phyloP scores from a whole-genome alignment of 495 filamentous ascomycete genomes.

The Hamigera avellanea region DNA sequence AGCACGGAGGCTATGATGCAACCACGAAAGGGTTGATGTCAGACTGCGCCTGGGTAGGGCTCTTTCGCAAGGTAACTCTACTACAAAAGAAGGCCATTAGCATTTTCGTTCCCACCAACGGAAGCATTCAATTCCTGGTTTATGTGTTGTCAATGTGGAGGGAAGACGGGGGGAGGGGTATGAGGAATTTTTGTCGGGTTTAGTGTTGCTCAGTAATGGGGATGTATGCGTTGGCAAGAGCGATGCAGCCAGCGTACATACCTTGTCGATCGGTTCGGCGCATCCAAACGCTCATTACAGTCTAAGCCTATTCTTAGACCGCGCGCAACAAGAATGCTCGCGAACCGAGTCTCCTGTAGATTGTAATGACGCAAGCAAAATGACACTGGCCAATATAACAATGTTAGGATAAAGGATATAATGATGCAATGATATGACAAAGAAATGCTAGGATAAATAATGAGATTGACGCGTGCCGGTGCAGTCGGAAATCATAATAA shows the following conservation, averaged over 20 bases:
- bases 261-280: conserved; percentile 31
- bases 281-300: conserved; percentile 12
- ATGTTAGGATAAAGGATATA: background rate
- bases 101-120: conserved; percentile 12
- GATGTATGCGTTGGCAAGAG: conserved; percentile 41
- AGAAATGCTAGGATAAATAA: conserved; percentile 9
- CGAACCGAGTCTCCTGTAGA: background rate
- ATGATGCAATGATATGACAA: conserved; percentile 12
- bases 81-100: conserved; percentile 19
- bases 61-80: conserved; percentile 7
- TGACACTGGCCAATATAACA: too few relatives aligned
- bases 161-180: conserved; percentile 8
- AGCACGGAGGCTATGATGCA: conserved; percentile 13
- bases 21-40: conserved; percentile 11
- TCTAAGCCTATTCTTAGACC: conserved; percentile 6
- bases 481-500: conserved; percentile 6
- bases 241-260: conserved; percentile 30
- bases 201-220: conserved; percentile 18
- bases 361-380: background rate
- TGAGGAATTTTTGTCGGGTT: conserved; percentile 12
- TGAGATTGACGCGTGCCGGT: conserved; percentile 20
- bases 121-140: conserved; percentile 8
- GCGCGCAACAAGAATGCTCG: conserved; percentile 7
- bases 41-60: conserved; percentile 10
- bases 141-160: conserved; percentile 20